Conservation (phyloP, 2,329 filamentous ascomycete species). For the Hymenoscyphus salicellus region DNA sequence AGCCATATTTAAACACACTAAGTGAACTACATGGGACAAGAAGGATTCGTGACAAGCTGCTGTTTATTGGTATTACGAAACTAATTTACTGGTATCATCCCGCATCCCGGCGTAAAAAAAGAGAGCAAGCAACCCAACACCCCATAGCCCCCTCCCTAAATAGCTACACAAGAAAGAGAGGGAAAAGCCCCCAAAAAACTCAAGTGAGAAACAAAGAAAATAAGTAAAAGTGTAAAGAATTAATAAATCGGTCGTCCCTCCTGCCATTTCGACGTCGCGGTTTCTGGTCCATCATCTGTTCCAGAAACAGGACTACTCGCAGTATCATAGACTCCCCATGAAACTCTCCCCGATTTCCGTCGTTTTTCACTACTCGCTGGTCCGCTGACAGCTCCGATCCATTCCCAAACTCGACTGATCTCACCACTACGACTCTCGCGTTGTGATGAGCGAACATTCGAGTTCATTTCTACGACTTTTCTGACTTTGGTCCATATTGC, state of each 20-base stretch:
- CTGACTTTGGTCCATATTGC: slow-evolving; percentile 81
- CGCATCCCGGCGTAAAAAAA: not conserved
- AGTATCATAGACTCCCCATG: slow-evolving; percentile 32
- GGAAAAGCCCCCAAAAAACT: not conserved
- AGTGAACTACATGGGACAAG: no score
- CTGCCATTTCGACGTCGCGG: slow-evolving; percentile 31
- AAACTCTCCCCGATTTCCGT: slow-evolving; percentile 48
- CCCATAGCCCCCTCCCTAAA: not conserved
- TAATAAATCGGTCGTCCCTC: slow-evolving; percentile 37
- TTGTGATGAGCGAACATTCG: slow-evolving; percentile 78
- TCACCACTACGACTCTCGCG: slow-evolving; percentile 65
- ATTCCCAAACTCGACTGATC: slow-evolving; percentile 66
- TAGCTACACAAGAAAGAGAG: not conserved
- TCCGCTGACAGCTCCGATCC: slow-evolving; percentile 58
- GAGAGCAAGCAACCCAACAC: not conserved
- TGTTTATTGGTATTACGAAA: not conserved
- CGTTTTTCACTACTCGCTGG: slow-evolving; percentile 39
- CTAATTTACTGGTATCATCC: slow-evolving; percentile 3
- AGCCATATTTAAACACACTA: no score
- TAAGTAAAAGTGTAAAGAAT: slow-evolving; percentile 9
- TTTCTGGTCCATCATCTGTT: slow-evolving; percentile 27
- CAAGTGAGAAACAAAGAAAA: not conserved
- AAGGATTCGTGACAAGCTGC: not conserved
- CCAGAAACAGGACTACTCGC: slow-evolving; percentile 29
- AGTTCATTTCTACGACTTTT: slow-evolving; percentile 85